Conservation (phyloP, 2,329 filamentous ascomycete species). For the Waltergamsia citrina region DNA sequence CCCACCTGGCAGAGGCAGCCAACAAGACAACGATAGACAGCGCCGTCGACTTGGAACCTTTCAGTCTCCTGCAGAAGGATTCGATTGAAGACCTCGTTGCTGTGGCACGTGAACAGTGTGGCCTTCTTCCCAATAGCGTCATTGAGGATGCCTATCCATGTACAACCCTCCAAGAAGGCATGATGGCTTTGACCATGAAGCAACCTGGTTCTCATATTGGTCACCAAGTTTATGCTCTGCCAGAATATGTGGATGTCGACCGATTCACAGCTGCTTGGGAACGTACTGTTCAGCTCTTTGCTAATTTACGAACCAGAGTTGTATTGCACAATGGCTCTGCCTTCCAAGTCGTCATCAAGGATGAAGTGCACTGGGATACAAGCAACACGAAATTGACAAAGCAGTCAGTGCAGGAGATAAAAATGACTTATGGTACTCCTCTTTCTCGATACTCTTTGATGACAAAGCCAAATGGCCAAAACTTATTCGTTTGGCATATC, state of each 20-base stretch:
- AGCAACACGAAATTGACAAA: background rate
- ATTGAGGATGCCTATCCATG: conserved; percentile 23
- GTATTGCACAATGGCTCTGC: background rate
- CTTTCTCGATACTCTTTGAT: conserved; percentile 1
- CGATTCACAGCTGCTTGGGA: conserved; percentile 7
- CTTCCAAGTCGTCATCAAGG: conserved; percentile 1
- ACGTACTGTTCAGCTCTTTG: background rate
- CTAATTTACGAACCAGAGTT: conserved; percentile 6
- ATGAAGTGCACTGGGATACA: background rate
- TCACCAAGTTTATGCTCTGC: conserved; percentile 10
- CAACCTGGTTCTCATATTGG: conserved; percentile 20
- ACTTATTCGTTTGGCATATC: conserved; percentile 12
- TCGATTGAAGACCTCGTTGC: no score
- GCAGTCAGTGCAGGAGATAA: background rate
- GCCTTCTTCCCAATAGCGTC: background rate
- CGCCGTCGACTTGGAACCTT: background rate
- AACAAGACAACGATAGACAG: no score
- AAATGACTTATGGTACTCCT: conserved; percentile 1
- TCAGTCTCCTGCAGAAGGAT: background rate
- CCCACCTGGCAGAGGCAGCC: background rate
- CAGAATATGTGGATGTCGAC: conserved; percentile 7
- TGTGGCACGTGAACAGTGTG: background rate
- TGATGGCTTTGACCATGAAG: conserved; percentile 36
- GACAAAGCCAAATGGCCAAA: background rate
- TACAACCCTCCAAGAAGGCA: conserved; percentile 31